Evolutionary conservation across 2,329 filamentous ascomycete genomes (phyloP).

Genomic region (Colletotrichum orbiculare): DNA sequence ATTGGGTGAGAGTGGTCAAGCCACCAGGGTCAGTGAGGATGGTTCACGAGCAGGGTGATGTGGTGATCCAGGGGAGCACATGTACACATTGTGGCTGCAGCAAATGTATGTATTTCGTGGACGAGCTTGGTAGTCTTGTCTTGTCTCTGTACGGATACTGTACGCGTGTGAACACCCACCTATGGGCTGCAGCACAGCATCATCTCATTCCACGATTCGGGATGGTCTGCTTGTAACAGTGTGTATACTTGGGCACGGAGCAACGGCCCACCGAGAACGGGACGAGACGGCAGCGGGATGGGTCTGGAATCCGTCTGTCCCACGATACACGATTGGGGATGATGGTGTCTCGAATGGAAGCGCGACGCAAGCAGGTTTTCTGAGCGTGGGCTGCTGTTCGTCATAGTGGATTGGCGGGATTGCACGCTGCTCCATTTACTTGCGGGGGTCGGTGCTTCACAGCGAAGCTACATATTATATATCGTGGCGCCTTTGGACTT

Average conservation of each 20-base stretch:
- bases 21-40: constrained; percentile 3
- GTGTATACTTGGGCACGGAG: background rate
- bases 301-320: background rate
- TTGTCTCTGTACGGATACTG: constrained; percentile 8
- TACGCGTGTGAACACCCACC: too few relatives aligned
- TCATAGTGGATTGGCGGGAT: constrained; percentile 27
- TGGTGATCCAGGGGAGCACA: too few relatives aligned
- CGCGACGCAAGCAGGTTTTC: constrained; percentile 25
- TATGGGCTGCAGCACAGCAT: constrained; percentile 7
- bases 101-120: too few relatives aligned
- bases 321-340: background rate
- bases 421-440: constrained; percentile 23
- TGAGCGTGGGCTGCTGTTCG: constrained; percentile 14
- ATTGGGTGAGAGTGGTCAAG: constrained; percentile 17
- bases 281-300: background rate
- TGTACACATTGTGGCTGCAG: too few relatives aligned
- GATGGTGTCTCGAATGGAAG: background rate
- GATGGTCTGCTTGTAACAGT: too few relatives aligned
- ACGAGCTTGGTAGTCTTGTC: background rate
- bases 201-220: constrained; percentile 16
- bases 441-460: background rate
- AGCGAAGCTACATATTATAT: too few relatives aligned
- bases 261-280: background rate
- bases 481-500: too few relatives aligned
- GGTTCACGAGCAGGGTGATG: background rate